Evolutionary conservation across 2,329 filamentous ascomycete species (phyloP), one percentile per base, ranked within the genome.

Genomic region (Beauveria australis): DNA sequence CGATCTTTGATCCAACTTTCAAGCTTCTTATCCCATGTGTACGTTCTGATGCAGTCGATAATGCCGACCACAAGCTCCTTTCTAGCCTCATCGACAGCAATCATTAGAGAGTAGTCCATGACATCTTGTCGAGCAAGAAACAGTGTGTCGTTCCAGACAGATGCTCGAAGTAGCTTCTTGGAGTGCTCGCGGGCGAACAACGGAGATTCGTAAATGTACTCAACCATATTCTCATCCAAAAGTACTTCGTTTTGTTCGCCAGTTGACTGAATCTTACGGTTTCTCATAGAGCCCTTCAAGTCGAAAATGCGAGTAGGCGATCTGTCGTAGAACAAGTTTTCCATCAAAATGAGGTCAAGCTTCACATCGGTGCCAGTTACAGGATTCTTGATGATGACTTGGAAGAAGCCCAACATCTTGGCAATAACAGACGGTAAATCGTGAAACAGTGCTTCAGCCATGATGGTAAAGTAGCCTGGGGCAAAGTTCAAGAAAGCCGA

Each of bases 1-100:
- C 93, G 89, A 70, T 97, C 92, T 75, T 99, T 99, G 81, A 99
- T 97, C 94, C 94, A 99, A 59, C 89, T 94, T 77, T 99, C 94
- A n/a, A 99, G 83, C 72, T 97, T 97, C 81, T 99, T 99, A 78
- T 99, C 94, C 92, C 94, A 99, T 0, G 94, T 99, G 72, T 97
- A 99, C 0, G 94, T 99, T 60, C 94, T 86, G 66, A 99, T 97
- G 72, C 94, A 97, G 73, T 99, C 93, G 65, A 99, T 97, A 69
- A 99, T 97, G 5, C 94, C 94, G 2, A 99, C 92, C 16, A 97
- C 91, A 16, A 99, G 84, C 75, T 99, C 93, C 68, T 93, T 92
- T 64, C 86, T 84, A 43, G 82, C 81, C 72, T 97, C 94, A 69
- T 99, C 93, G 49, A 99, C 95, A 0, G 93, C 95, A 59, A 97